phyloP scores from a whole-genome alignment of 2,329 filamentous ascomycete species.

The Phialophora tarda region DNA sequence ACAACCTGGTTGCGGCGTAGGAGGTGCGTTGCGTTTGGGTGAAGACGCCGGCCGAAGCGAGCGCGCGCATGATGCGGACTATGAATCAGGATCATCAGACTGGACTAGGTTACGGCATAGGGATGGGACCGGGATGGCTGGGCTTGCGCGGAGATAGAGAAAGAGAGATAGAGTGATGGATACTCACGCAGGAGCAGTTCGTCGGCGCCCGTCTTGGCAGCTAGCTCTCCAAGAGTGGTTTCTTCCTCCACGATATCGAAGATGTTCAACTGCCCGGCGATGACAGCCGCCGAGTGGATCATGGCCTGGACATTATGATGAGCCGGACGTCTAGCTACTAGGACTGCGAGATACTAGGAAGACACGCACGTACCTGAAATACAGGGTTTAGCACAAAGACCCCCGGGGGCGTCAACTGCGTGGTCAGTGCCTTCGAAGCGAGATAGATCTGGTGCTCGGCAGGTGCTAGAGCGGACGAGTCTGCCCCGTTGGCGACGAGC shows the following conservation, averaged over 20 bases:
- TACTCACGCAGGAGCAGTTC: constrained; percentile 7
- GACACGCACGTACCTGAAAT: background rate
- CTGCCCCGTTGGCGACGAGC: background rate
- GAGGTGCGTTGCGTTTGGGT: background rate
- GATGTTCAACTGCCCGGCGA: constrained; percentile 1
- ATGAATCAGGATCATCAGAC: background rate
- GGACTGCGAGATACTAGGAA: too few species aligned
- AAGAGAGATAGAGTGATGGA: background rate
- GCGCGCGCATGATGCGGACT: constrained; percentile 5
- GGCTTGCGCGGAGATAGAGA: background rate
- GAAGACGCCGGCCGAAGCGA: constrained; percentile 2
- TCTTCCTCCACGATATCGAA: constrained; percentile 11
- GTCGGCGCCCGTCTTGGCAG: constrained; percentile 1
- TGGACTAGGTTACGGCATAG: background rate
- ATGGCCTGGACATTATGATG: background rate
- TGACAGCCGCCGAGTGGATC: constrained; percentile 1
- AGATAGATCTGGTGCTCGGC: constrained; percentile 3
- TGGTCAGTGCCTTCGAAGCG: background rate
- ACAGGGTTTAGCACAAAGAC: constrained; percentile 1
- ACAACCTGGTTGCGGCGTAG: background rate
- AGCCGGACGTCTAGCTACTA: background rate
- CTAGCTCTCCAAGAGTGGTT: constrained; percentile 1
- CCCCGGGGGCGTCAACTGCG: constrained; percentile 2
- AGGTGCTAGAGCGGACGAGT: background rate
- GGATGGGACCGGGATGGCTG: background rate